Evolutionary conservation across 805 yeast species (phyloP).

Genomic region (Candida easanensis): DNA sequence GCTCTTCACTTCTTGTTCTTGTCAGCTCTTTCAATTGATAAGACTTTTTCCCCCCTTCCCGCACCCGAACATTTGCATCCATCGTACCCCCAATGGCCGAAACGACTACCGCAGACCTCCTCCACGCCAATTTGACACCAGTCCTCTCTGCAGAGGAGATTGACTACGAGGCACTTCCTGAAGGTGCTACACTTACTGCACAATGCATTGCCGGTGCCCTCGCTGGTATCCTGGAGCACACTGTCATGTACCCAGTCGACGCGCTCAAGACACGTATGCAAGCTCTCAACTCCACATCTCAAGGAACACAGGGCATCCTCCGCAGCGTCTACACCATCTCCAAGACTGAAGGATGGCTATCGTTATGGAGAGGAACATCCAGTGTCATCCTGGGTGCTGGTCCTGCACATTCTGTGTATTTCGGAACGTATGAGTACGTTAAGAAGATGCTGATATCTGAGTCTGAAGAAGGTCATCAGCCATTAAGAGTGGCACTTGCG

Average conservation of each 20-base stretch:
- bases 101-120: constrained; percentile 7
- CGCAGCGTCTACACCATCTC: constrained; percentile 69
- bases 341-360: constrained; percentile 78
- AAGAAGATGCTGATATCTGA: constrained; percentile 34
- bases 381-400: constrained; percentile 95
- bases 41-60: neutral
- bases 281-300: constrained; percentile 24
- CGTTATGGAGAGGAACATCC: constrained; percentile 92
- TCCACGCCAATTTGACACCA: constrained; percentile 9
- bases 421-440: constrained; percentile 83
- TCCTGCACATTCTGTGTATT: constrained; percentile 98
- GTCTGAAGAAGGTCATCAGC: constrained; percentile 53
- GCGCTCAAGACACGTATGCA: constrained; percentile 95
- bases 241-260: constrained; percentile 95
- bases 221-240: constrained; percentile 97
- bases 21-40: no score
- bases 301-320: constrained; percentile 30
- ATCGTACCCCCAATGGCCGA: neutral
- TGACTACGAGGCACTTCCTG: constrained; percentile 92
- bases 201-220: constrained; percentile 92
- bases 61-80: neutral
- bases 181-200: constrained; percentile 74
- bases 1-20: neutral
- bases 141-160: constrained; percentile 42
- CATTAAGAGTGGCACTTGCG: constrained; percentile 77